These are phyloP conservation scores for Apodospora peruviana DNA, from an alignment of 495 filamentous ascomycete species.

Conservation along the genomic window DNA sequence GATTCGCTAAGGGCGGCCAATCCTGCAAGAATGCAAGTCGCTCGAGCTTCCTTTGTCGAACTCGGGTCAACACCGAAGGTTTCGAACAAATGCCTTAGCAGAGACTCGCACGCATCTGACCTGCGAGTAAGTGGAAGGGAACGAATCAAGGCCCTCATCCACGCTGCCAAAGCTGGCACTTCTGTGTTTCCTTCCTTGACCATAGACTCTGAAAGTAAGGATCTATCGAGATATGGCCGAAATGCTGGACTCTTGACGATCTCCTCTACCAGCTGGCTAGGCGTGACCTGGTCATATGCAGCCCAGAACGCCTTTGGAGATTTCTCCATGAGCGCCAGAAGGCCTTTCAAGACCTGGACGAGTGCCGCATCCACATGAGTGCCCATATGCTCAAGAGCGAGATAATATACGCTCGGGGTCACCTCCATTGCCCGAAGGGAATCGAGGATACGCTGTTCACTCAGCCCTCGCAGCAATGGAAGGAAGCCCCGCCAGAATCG, in stretches of 20 bases:
- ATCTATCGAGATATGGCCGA: constrained; percentile 51
- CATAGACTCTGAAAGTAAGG: constrained; percentile 49
- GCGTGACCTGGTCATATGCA: constrained; percentile 71
- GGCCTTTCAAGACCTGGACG: constrained; percentile 55
- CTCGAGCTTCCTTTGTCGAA: constrained; percentile 29
- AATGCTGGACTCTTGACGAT: constrained; percentile 69
- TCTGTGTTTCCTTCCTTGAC: constrained; percentile 53
- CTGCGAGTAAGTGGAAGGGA: constrained; percentile 68
- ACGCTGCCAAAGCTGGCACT: constrained; percentile 51
- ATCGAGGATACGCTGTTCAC: constrained; percentile 70
- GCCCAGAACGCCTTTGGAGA: constrained; percentile 79
- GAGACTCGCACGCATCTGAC: constrained; percentile 62
- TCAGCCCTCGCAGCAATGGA: constrained; percentile 62
- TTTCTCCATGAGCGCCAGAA: constrained; percentile 63
- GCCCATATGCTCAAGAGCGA: constrained; percentile 69
- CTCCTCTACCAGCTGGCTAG: constrained; percentile 66
- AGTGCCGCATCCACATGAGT: constrained; percentile 54
- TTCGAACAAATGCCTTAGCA: constrained; percentile 64
- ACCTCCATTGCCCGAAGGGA: constrained; percentile 72
- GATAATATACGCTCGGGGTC: constrained; percentile 60
- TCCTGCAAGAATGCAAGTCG: constrained; percentile 42
- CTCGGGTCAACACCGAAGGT: constrained; percentile 50
- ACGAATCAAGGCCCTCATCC: constrained; percentile 67
- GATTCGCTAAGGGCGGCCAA: constrained; percentile 40
- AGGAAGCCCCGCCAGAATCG: constrained; percentile 72